Percentiles rank a stretch among this genome's conserved stretches.
Evolutionary conservation across 2,329 filamentous ascomycete species (phyloP).

Genomic region (Penicillium sp.): DNA sequence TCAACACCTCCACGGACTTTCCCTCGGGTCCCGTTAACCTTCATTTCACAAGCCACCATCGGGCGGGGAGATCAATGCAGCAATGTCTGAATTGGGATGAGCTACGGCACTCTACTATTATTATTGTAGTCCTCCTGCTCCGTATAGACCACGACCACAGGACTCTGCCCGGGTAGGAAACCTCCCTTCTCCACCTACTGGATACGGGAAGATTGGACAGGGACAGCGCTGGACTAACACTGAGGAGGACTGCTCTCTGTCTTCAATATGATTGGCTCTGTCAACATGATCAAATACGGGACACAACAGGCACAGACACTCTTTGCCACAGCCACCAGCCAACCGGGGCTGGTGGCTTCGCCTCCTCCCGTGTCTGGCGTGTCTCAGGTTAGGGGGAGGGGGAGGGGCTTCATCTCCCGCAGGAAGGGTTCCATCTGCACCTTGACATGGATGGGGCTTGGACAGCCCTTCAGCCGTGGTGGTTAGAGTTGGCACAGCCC

Average conservation of each 20-base stretch:
- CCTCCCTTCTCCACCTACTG: background rate
- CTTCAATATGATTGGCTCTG: background rate
- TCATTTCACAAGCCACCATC: background rate
- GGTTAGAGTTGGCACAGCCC: background rate
- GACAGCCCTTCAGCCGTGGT: background rate
- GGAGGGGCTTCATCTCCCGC: background rate
- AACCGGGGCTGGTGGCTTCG: slow-evolving; percentile 1
- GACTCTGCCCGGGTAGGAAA: no score
- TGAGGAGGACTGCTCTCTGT: no score
- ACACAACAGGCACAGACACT: background rate
- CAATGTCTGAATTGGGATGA: background rate
- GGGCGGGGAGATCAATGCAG: background rate
- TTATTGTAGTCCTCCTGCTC: no score
- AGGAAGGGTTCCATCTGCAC: background rate
- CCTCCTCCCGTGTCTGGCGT: slow-evolving; percentile 7
- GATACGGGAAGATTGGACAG: background rate
- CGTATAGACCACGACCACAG: no score
- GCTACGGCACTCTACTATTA: background rate
- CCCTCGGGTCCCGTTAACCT: background rate
- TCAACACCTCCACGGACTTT: background rate
- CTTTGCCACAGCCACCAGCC: slow-evolving; percentile 2
- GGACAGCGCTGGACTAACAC: background rate
- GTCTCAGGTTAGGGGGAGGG: slow-evolving; percentile 2
- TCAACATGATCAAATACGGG: background rate
- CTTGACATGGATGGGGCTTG: background rate